Percentiles rank a stretch among this genome's conserved stretches.
These are phyloP conservation scores for Brassica rapa DNA, from an alignment of 345 rosid genomes.

Conservation along the genomic window DNA sequence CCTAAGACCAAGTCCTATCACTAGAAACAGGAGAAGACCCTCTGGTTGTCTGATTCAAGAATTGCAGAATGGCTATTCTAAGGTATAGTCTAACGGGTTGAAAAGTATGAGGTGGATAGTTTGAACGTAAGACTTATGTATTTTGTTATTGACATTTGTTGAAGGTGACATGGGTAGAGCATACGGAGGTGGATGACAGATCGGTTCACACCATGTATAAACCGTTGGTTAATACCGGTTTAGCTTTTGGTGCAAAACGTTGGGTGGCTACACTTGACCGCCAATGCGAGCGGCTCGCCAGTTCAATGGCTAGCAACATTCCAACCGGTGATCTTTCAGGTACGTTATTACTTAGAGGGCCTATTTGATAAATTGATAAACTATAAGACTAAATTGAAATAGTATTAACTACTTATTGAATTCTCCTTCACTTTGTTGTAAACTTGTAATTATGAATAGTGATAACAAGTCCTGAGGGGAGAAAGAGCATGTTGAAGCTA, in stretches of 20 bases:
- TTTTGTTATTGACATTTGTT: neutral
- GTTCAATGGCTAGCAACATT: constrained; percentile 80
- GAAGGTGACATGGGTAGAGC: constrained; percentile 94
- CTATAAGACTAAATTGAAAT: neutral
- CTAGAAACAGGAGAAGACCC: constrained; percentile 76
- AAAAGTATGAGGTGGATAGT: neutral
- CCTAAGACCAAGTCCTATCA: constrained; percentile 49
- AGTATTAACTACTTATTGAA: neutral
- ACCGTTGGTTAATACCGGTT: constrained; percentile 61
- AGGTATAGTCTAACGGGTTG: constrained; percentile 48
- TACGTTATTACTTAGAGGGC: constrained; percentile 20
- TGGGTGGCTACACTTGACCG: constrained; percentile 92
- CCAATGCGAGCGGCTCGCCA: constrained; percentile 91
- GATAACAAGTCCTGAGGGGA: constrained; percentile 79
- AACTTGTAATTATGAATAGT: constrained; percentile 40
- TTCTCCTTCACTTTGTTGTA: neutral
- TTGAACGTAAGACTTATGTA: neutral
- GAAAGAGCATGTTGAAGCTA: constrained; percentile 90
- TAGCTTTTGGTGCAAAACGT: constrained; percentile 89
- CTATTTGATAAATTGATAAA: neutral
- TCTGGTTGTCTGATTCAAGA: constrained; percentile 94
- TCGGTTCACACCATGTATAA: constrained; percentile 67
- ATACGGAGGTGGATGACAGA: constrained; percentile 82
- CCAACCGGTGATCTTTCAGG: constrained; percentile 77
- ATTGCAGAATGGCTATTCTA: constrained; percentile 88